phyloP scores from a whole-genome alignment of 164 flowering plant genomes.

The Vitis rotundifolia region DNA sequence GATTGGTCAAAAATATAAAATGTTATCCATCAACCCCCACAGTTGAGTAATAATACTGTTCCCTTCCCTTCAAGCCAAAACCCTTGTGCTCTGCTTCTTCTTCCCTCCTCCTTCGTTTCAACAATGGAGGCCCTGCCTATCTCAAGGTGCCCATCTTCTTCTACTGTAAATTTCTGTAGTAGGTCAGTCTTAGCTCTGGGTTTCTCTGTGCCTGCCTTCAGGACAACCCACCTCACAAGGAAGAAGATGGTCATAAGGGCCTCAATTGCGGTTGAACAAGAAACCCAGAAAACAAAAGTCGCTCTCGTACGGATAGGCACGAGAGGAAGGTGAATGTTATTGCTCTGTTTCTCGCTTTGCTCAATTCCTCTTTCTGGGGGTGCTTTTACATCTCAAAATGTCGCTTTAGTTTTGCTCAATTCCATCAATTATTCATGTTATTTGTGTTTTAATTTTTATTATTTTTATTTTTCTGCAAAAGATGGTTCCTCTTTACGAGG shows the following conservation, averaged over 20 bases:
- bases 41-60: no score
- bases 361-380: background rate
- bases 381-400: background rate
- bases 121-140: slow-evolving; percentile 18
- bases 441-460: background rate
- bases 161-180: slow-evolving; percentile 4
- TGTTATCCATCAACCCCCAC: no score
- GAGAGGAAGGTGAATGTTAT: slow-evolving; percentile 66
- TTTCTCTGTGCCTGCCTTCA: slow-evolving; percentile 34
- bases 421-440: background rate
- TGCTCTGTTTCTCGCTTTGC: background rate
- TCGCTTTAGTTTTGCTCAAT: slow-evolving; percentile 2
- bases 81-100: no score
- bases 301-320: slow-evolving; percentile 83
- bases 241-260: slow-evolving; percentile 39
- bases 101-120: background rate
- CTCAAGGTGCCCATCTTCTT: background rate
- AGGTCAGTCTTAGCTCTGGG: slow-evolving; percentile 40
- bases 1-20: no score
- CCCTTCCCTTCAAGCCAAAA: no score
- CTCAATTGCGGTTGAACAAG: slow-evolving; percentile 62
- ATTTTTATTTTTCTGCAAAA: background rate
- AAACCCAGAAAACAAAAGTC: slow-evolving; percentile 45
- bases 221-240: slow-evolving; percentile 13
- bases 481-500: no score